Conservation (phyloP, 805 yeast genomes). For the Barnettozyma wickerhamii region DNA sequence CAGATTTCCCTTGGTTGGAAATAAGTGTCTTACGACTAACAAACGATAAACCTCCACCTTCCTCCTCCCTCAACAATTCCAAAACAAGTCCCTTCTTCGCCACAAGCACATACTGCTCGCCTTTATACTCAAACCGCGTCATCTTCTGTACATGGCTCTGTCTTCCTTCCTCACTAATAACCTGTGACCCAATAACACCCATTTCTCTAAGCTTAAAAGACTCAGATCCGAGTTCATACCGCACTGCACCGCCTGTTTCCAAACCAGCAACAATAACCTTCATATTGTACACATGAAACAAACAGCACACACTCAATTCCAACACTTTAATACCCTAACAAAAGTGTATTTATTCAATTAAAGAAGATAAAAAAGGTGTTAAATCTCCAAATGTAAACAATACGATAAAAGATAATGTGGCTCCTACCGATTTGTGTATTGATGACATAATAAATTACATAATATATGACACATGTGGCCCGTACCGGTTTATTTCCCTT, state of each 20-base stretch:
- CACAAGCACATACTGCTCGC: slow-evolving; percentile 8
- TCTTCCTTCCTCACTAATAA: slow-evolving; percentile 7
- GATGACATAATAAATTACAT: too few species aligned
- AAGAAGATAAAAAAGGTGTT: slow-evolving; percentile 1
- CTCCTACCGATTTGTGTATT: too few species aligned
- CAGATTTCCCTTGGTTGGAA: slow-evolving; percentile 17
- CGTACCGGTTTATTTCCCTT: too few species aligned
- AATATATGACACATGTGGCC: too few species aligned
- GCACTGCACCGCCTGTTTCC: slow-evolving; percentile 2
- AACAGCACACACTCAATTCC: too few species aligned
- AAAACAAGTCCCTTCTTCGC: slow-evolving; percentile 18
- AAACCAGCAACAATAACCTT: background rate
- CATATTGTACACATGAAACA: too few species aligned
- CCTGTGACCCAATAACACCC: slow-evolving; percentile 5
- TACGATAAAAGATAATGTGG: too few species aligned
- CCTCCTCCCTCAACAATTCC: slow-evolving; percentile 14
- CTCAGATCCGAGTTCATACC: slow-evolving; percentile 9
- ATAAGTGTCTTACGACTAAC: slow-evolving; percentile 16
- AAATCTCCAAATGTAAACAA: slow-evolving; percentile 8
- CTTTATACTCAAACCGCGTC: slow-evolving; percentile 5
- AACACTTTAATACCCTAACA: too few species aligned
- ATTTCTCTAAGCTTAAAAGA: slow-evolving; percentile 7
- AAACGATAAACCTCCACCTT: slow-evolving; percentile 5
- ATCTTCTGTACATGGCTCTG: slow-evolving; percentile 14
- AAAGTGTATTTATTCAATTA: too few species aligned